phyloP scores from a whole-genome alignment of 345 rosid species.

The Firmiana major region DNA sequence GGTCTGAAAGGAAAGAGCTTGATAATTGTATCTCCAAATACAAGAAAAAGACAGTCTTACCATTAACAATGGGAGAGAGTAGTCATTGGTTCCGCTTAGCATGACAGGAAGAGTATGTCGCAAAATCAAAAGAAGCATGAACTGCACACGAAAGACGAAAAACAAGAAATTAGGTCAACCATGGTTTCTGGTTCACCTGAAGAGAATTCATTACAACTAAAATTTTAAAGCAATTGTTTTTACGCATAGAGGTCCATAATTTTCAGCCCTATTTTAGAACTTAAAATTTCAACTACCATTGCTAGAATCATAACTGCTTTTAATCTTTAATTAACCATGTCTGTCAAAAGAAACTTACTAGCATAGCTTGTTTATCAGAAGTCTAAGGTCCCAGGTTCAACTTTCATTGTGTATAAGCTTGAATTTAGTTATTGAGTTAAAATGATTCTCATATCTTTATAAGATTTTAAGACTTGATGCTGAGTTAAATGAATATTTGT shows the following conservation, averaged over 20 bases:
- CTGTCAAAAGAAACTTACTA: neutral
- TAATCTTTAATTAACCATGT: neutral
- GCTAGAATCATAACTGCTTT: neutral
- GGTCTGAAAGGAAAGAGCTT: neutral
- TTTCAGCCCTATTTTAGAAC: neutral
- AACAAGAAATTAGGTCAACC: neutral
- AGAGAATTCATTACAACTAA: too few species aligned
- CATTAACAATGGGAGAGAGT: slow-evolving; percentile 51
- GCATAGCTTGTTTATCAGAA: neutral
- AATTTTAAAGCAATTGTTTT: too few species aligned
- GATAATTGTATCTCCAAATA: neutral
- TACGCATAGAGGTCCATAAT: neutral
- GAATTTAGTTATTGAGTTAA: too few species aligned
- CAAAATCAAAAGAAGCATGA: slow-evolving; percentile 71
- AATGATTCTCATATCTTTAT: too few species aligned
- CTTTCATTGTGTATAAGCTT: too few species aligned
- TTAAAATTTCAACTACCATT: neutral
- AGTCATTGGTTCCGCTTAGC: slow-evolving; percentile 36
- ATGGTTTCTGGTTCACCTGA: neutral
- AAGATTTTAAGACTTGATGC: neutral
- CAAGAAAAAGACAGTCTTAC: slow-evolving; percentile 26
- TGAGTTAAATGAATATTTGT: too few species aligned
- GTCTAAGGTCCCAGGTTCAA: too few species aligned
- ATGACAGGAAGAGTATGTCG: slow-evolving; percentile 73
- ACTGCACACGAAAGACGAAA: slow-evolving; percentile 39